A percentile compares a stretch with the other conserved stretches of the same genome.
Conservation (phyloP, 371 early-diverging fungal species). For the Mortierella sp. region DNA sequence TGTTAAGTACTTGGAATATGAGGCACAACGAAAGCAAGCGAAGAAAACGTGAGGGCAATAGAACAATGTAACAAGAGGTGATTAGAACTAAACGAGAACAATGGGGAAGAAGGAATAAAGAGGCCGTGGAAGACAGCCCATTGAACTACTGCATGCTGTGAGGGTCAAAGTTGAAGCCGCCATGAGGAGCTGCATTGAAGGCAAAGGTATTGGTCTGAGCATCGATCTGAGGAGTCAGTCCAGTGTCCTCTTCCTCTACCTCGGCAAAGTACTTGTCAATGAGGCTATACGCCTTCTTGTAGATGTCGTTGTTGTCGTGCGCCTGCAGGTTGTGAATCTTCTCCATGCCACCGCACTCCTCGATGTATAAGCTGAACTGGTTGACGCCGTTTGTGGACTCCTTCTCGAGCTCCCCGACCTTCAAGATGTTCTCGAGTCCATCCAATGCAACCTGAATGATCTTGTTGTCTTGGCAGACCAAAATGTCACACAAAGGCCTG, state of each 20-base stretch:
- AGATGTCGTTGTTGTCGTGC: conserved; percentile 94
- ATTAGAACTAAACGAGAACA: background rate
- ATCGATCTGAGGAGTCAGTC: conserved; percentile 75
- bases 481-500: conserved; percentile 93
- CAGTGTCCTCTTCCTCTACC: conserved; percentile 83
- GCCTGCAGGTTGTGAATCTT: conserved; percentile 90
- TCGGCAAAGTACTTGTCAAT: conserved; percentile 95
- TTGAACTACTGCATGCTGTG: conserved; percentile 33
- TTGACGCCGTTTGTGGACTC: conserved; percentile 72
- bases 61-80: background rate
- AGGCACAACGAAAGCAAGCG: background rate
- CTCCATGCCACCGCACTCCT: conserved; percentile 93
- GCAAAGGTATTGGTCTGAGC: conserved; percentile 73
- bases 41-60: background rate
- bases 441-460: conserved; percentile 97
- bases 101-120: conserved; percentile 7
- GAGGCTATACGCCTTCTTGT: conserved; percentile 91
- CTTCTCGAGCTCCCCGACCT: conserved; percentile 89
- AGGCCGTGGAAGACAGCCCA: background rate
- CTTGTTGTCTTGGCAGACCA: conserved; percentile 91
- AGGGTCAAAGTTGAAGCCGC: conserved; percentile 76
- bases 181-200: conserved; percentile 77
- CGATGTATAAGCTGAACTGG: conserved; percentile 85
- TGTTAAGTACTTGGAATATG: background rate
- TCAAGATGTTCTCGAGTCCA: conserved; percentile 96